Base-by-base conservation (phyloP, 106 monocot genomes). In the Dendrobium officinale region DNA sequence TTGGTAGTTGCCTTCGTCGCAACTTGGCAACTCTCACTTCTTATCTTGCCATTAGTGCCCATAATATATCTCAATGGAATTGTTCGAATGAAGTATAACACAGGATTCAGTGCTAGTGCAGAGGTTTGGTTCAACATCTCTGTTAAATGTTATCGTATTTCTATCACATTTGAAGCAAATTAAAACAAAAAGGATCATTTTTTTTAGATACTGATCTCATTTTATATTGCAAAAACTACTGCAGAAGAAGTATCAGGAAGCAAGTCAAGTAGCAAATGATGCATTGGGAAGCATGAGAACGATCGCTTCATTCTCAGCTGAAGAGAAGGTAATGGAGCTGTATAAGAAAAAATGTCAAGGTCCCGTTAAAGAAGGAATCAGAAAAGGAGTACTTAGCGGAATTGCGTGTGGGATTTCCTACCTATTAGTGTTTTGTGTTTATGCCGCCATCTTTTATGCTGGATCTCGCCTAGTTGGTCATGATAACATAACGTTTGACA, bases 191-290 rank as follows among this genome's bases (percentile, higher is more conserved):
- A 37, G 37, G 37, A 37, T 27, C 8, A 56, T 5, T 16, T 54
- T 54, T 16, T 54, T 54, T 54, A 54, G 16, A 9, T 3, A 11
- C 0, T 17, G 56, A 19, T 20, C 42, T 4, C 37, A 51, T 47
- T 55, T 2, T 11, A 26, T 29, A 7, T 9, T 79, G 19, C 31
- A 19, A 24, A 24, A 37, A 48, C 42, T 86, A 6, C 4, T 26
- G 24, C 82, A 86, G 83, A 68, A 72, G 70, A 86, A 77, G 83
- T 86, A 79, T 48, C 80, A 80, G 31, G 68, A 86, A 77, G 83
- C 86, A 47, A 86, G 80, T 70, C 86, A 87, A 31, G 80, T 87
- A 16, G 86, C 86, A 55, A 87, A 80, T 78, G 86, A 87, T 81
- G 86, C 86, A 73, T 78, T 87, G 2, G 77, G 82, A 47, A 82